phyloP scores from a whole-genome alignment of 345 rosid species.

The Firmiana major region DNA sequence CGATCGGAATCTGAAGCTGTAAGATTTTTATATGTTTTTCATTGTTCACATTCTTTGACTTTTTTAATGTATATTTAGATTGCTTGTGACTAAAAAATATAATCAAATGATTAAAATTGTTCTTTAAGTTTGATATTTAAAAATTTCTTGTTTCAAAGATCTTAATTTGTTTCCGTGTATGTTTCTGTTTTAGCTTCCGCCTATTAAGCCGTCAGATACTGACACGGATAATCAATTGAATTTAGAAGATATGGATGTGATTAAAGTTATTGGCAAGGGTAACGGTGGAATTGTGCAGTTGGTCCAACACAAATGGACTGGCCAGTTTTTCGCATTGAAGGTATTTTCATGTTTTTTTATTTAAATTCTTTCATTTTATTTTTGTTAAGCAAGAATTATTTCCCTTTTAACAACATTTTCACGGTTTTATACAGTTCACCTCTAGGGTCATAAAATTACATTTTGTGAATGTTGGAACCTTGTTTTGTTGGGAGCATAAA shows the following conservation, averaged over 20 bases:
- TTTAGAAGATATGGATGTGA: conserved; percentile 65
- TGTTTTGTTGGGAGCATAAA: neutral
- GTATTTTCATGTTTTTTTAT: conserved; percentile 21
- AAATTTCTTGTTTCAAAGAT: neutral
- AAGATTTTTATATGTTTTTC: conserved; percentile 8
- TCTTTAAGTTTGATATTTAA: neutral
- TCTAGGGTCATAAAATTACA: neutral
- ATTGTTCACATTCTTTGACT: neutral
- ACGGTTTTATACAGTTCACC: neutral
- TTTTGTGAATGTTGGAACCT: neutral
- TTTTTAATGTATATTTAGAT: neutral
- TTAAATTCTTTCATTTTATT: conserved; percentile 10
- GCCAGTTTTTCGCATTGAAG: conserved; percentile 84
- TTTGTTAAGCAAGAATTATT: neutral
- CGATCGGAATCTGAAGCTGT: conserved; percentile 56
- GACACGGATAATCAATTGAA: conserved; percentile 58
- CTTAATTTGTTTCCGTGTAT: neutral
- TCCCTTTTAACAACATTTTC: neutral
- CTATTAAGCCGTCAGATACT: conserved; percentile 46
- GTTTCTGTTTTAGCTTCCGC: conserved; percentile 46
- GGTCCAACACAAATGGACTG: conserved; percentile 90
- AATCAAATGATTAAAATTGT: neutral
- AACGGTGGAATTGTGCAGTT: conserved; percentile 77
- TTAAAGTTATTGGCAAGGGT: conserved; percentile 81
- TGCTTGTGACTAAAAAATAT: neutral